Conservation (phyloP, 1,284 basidiomycete genomes). For the Sanghuangporus baumii region DNA sequence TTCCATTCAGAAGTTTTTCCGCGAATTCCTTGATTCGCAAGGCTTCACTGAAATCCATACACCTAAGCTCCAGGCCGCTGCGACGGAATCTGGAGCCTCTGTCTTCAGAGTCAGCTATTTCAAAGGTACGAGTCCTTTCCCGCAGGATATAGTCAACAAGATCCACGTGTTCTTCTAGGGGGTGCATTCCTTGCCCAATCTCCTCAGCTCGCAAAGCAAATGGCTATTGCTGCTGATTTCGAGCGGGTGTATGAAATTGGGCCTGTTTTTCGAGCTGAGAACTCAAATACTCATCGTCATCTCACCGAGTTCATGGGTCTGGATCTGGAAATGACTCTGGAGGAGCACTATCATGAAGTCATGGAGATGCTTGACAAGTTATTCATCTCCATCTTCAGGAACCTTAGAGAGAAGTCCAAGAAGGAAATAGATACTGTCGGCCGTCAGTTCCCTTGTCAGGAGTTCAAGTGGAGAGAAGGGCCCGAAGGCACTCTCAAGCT, state of each 20-base stretch:
- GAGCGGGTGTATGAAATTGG: slow-evolving; percentile 98
- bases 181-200: slow-evolving; percentile 93
- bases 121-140: slow-evolving; percentile 58
- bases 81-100: slow-evolving; percentile 93
- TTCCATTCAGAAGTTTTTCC: slow-evolving; percentile 85
- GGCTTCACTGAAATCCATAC: slow-evolving; percentile 95
- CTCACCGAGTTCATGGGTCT: slow-evolving; percentile 98
- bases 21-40: slow-evolving; percentile 71
- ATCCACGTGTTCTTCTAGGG: slow-evolving; percentile 40
- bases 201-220: slow-evolving; percentile 97
- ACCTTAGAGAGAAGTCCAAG: slow-evolving; percentile 70
- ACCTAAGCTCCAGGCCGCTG: slow-evolving; percentile 95
- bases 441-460: slow-evolving; percentile 87
- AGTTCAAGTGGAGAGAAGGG: slow-evolving; percentile 84
- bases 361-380: slow-evolving; percentile 83
- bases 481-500: slow-evolving; percentile 78
- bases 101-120: slow-evolving; percentile 99
- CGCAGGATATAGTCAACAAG: not conserved
- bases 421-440: slow-evolving; percentile 80
- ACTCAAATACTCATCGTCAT: slow-evolving; percentile 96
- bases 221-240: slow-evolving; percentile 98
- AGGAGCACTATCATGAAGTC: slow-evolving; percentile 97
- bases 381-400: slow-evolving; percentile 80
- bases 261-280: slow-evolving; percentile 95
- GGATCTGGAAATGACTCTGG: slow-evolving; percentile 98